phyloP scores from a whole-genome alignment of 345 rosid genomes.

The Pugionium dolabratum region DNA sequence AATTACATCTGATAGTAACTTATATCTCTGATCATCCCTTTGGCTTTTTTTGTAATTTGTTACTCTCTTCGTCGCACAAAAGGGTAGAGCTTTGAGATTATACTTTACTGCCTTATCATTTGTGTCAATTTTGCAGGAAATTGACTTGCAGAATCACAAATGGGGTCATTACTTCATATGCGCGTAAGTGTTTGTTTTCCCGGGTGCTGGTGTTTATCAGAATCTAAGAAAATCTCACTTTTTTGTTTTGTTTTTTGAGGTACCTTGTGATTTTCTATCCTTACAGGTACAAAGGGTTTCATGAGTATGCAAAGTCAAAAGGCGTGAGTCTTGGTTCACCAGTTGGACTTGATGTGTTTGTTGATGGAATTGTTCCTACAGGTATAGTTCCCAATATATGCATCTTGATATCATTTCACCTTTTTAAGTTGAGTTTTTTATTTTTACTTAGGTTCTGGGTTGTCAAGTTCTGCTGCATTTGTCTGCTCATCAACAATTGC shows the following conservation, averaged over 20 bases:
- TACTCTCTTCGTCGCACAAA: not conserved
- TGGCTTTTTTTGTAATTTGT: not conserved
- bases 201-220: not conserved
- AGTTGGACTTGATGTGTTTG: constrained; percentile 82
- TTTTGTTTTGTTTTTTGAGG: not conserved
- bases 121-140: constrained; percentile 54
- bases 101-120: constrained; percentile 1
- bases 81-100: not conserved
- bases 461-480: constrained; percentile 95
- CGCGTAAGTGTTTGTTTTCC: constrained; percentile 55
- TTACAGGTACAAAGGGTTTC: constrained; percentile 79
- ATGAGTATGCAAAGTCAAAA: constrained; percentile 72
- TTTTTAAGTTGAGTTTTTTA: constrained; percentile 15
- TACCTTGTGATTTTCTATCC: constrained; percentile 12
- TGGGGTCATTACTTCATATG: constrained; percentile 98
- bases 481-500: constrained; percentile 94
- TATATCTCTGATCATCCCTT: not conserved
- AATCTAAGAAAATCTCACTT: not conserved
- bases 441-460: constrained; percentile 71
- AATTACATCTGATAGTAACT: not conserved
- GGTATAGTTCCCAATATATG: constrained; percentile 44
- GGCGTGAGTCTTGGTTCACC: constrained; percentile 67
- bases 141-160: constrained; percentile 84
- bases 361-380: constrained; percentile 96
- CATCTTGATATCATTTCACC: constrained; percentile 1